Evolutionary conservation across 805 yeast genomes (phyloP).

Genomic region (Yarrowia sp.): DNA sequence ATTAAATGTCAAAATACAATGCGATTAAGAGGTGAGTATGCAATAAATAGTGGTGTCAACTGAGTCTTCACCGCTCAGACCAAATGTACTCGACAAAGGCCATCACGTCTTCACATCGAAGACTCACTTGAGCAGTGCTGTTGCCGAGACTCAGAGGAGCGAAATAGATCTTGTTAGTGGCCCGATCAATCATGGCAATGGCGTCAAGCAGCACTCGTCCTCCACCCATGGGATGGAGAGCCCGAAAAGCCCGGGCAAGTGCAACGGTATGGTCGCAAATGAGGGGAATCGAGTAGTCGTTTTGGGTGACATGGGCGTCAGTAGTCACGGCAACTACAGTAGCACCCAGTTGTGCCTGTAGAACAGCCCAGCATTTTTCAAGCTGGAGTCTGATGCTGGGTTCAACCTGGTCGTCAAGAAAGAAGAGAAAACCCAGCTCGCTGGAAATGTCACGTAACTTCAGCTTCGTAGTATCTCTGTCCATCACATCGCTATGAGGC

Average conservation of each 20-base stretch:
- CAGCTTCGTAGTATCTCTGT: conserved; percentile 4
- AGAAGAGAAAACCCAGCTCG: conserved; percentile 26
- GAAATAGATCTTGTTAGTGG: conserved; percentile 38
- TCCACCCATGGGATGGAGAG: conserved; percentile 50
- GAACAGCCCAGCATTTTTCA: conserved; percentile 17
- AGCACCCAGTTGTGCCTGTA: conserved; percentile 13
- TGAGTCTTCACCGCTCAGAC: conserved; percentile 21
- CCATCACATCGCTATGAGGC: conserved; percentile 19
- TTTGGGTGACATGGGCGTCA: neutral
- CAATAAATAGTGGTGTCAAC: conserved; percentile 4
- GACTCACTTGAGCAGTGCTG: conserved; percentile 30
- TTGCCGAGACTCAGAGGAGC: conserved; percentile 38
- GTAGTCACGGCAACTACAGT: conserved; percentile 28
- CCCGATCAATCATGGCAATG: conserved; percentile 46
- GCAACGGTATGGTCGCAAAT: conserved; percentile 45
- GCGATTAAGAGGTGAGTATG: conserved; percentile 8
- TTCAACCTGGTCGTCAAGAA: conserved; percentile 15
- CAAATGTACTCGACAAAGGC: conserved; percentile 39
- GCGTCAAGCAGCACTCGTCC: conserved; percentile 46
- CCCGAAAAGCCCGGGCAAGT: conserved; percentile 48
- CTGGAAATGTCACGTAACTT: conserved; percentile 30
- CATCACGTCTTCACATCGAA: conserved; percentile 23
- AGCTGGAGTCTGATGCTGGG: neutral
- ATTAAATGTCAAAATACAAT: neutral
- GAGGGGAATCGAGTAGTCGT: conserved; percentile 38